These are phyloP conservation scores for Hyparrhenia diplandra DNA, from an alignment of 176 grass and related monocot species.

Conservation along the genomic window DNA sequence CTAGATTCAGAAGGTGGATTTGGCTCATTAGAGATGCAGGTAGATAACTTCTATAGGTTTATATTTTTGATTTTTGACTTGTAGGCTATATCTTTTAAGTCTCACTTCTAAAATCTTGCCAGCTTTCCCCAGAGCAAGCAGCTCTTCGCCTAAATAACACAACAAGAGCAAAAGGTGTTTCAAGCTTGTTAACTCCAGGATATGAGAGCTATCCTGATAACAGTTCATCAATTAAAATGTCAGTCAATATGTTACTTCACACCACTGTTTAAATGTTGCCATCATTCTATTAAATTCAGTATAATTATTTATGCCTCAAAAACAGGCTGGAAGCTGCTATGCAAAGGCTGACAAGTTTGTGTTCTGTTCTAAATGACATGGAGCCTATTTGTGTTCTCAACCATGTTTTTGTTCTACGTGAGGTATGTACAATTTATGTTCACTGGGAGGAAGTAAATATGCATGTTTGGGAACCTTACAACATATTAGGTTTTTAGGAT, in stretches of 20 bases:
- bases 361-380: slow-evolving; percentile 99
- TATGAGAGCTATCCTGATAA: slow-evolving; percentile 96
- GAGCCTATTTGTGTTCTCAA: slow-evolving; percentile 99
- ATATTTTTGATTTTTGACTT: neutral
- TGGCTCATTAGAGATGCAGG: slow-evolving; percentile 97
- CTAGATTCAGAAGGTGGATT: slow-evolving; percentile 98
- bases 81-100: neutral
- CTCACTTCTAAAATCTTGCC: slow-evolving; percentile 24
- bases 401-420: slow-evolving; percentile 97
- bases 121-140: slow-evolving; percentile 98
- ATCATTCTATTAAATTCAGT: slow-evolving; percentile 20
- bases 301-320: slow-evolving; percentile 31
- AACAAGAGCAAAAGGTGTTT: slow-evolving; percentile 59
- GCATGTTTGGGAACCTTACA: neutral
- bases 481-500: neutral
- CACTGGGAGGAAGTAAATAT: neutral
- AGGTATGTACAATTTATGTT: slow-evolving; percentile 53
- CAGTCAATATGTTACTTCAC: slow-evolving; percentile 33
- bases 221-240: slow-evolving; percentile 94
- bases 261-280: slow-evolving; percentile 13
- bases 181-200: slow-evolving; percentile 74
- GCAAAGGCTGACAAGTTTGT: slow-evolving; percentile 96
- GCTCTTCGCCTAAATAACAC: slow-evolving; percentile 71
- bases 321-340: slow-evolving; percentile 97
- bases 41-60: slow-evolving; percentile 42